Evolutionary conservation across 768 basidiomycete species (phyloP).

Genomic region (Gloeophyllum trabeum): DNA sequence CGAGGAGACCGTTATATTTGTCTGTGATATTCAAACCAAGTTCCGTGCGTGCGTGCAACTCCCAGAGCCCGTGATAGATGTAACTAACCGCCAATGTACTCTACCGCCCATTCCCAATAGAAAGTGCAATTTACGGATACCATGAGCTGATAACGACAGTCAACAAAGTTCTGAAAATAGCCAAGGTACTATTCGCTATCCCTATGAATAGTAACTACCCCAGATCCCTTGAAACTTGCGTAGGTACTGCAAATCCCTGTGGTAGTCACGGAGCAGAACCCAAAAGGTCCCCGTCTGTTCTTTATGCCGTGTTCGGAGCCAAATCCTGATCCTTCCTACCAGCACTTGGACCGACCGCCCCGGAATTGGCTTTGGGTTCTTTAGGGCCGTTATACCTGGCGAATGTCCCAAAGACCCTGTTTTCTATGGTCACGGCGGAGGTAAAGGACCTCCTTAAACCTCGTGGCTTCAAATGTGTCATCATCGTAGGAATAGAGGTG

Average conservation of each 20-base stretch:
- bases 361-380: conserved; percentile 42
- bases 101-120: conserved; percentile 16
- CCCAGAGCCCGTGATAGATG: neutral
- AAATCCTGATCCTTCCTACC: conserved; percentile 2
- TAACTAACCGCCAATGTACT: too few species aligned
- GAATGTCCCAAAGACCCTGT: conserved; percentile 66
- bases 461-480: conserved; percentile 42
- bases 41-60: conserved; percentile 43
- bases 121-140: conserved; percentile 52
- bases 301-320: neutral
- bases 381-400: conserved; percentile 48
- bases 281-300: conserved; percentile 32
- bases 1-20: conserved; percentile 44
- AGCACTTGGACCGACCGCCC: conserved; percentile 63
- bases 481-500: conserved; percentile 87
- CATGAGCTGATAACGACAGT: conserved; percentile 58
- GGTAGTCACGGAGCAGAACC: conserved; percentile 78
- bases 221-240: too few species aligned
- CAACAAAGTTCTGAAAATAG: conserved; percentile 68
- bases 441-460: conserved; percentile 39
- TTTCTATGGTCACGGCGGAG: conserved; percentile 77
- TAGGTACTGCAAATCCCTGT: conserved; percentile 61
- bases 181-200: conserved; percentile 37
- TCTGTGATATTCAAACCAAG: conserved; percentile 77
- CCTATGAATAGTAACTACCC: conserved; percentile 1